Base-by-base conservation (phyloP, 768 basidiomycete species). In the Lentinula edodes region DNA sequence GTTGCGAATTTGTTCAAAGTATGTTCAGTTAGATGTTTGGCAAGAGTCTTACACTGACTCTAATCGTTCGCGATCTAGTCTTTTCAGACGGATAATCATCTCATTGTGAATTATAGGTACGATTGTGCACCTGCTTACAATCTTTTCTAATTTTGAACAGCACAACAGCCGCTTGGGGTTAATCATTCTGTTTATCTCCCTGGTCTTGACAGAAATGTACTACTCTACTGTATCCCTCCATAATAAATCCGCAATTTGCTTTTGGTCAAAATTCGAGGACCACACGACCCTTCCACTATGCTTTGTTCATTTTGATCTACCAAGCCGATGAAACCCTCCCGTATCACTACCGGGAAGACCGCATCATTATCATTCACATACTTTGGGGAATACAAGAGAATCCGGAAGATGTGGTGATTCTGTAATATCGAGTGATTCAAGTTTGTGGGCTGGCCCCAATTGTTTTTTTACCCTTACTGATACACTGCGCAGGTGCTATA, bases 91-190 rank as follows among this genome's bases (percentile, higher is more conserved):
- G 92, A 94, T 66, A 89, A 89, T 0, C 91, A 93, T 72, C 79
- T 95, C 65, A 93, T 95, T 69, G 93, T 95, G 41, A 95, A 95
- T 72, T 95, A 95, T 70, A 93, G 90, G 92, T 87, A 52, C 64
- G 80, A 65, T 16, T 35, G 23, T 28, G 41, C 23, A 38, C 48
- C 23, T n/a, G 28, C 12, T 50, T 39, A 55, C 52, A n/a, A 61
- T 28, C 7, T 57, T 12, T 38, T 57, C 64, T 9, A 61, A 18
- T 8, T 20, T 59, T n/a, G 5, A 20, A 35, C 64, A 86, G 86
- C 68, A 84, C 85, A 12, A 86, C 83, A 3, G 84, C 84, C 58
- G 85, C 86, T 0, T 87, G 86, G 85, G 85, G 83, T 69, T 87
- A 39, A 74, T 48, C 38, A 20, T 36, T 32, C 10, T 13, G 8